Evolutionary conservation across 345 rosid genomes (phyloP).

Genomic region (Bruguiera gymnorhiza): DNA sequence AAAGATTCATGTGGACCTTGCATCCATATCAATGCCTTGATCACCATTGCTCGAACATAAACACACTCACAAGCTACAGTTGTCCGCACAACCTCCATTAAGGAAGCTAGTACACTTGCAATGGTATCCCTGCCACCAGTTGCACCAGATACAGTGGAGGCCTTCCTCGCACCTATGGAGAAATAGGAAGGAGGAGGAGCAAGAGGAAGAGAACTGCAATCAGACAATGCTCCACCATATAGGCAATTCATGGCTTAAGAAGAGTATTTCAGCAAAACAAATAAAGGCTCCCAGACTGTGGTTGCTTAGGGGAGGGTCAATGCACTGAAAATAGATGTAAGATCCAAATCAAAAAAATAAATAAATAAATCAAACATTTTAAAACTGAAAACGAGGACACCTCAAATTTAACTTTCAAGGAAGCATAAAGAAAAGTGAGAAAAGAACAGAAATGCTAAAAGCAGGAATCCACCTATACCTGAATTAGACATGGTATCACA

Average conservation of each 20-base stretch:
- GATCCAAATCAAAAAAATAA: too few relatives aligned
- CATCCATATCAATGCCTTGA: conserved; percentile 99
- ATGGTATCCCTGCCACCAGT: conserved; percentile 80
- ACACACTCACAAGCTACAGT: conserved; percentile 99
- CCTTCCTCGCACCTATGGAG: conserved; percentile 56
- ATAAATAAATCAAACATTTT: too few relatives aligned
- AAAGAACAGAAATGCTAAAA: too few relatives aligned
- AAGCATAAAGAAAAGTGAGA: too few relatives aligned
- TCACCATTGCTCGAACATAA: conserved; percentile 95
- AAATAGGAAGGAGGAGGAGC: conserved; percentile 3
- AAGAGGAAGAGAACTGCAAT: conserved; percentile 3
- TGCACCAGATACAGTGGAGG: conserved; percentile 60
- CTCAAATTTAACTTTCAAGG: too few relatives aligned
- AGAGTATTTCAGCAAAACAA: neutral
- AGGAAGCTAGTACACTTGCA: conserved; percentile 82
- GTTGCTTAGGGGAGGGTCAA: too few relatives aligned
- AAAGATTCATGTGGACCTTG: conserved; percentile 92
- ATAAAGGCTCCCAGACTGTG: neutral
- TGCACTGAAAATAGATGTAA: too few relatives aligned
- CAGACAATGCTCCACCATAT: conserved; percentile 1
- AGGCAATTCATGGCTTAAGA: neutral
- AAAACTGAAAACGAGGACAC: too few relatives aligned
- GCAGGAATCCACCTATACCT: too few relatives aligned
- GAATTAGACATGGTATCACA: too few relatives aligned
- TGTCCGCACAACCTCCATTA: conserved; percentile 98